These are phyloP conservation scores for Trichosporon ovoides DNA, from an alignment of 1,284 basidiomycete species.

Conservation along the genomic window DNA sequence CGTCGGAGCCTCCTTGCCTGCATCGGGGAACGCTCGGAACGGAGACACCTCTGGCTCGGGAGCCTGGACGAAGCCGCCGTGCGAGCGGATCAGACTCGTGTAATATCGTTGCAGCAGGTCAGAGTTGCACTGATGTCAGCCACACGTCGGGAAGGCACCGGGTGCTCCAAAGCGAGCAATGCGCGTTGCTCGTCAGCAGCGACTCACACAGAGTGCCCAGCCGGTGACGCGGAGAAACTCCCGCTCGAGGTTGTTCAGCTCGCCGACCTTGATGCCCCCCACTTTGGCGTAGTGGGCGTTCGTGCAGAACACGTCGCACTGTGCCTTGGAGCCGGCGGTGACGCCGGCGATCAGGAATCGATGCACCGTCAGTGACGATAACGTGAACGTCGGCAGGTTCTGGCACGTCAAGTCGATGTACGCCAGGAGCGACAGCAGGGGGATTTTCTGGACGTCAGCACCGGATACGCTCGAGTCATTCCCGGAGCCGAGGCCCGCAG, in stretches of 20 bases:
- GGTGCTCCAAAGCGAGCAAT: background rate
- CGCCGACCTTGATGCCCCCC: constrained; percentile 79
- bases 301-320: constrained; percentile 88
- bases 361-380: constrained; percentile 90
- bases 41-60: constrained; percentile 31
- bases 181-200: background rate
- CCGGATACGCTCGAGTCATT: background rate
- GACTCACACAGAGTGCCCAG: constrained; percentile 82
- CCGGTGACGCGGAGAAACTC: constrained; percentile 85
- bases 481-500: background rate
- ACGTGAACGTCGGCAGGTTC: constrained; percentile 74
- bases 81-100: constrained; percentile 48
- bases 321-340: constrained; percentile 78
- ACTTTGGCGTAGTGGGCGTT: constrained; percentile 89
- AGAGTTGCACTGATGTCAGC: constrained; percentile 42
- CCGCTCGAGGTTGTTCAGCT: constrained; percentile 85
- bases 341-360: constrained; percentile 88
- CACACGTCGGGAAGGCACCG: background rate
- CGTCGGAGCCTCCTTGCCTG: constrained; percentile 8
- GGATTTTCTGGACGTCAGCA: constrained; percentile 60
- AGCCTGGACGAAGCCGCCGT: constrained; percentile 44
- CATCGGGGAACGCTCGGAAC: constrained; percentile 39
- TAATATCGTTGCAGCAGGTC: constrained; percentile 49
- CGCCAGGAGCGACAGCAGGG: constrained; percentile 78
- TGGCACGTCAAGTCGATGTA: constrained; percentile 93